A percentile compares a stretch with the other conserved stretches of the same genome.
phyloP scores from a whole-genome alignment of 23 red algal species.

The Chondrus crispus region DNA sequence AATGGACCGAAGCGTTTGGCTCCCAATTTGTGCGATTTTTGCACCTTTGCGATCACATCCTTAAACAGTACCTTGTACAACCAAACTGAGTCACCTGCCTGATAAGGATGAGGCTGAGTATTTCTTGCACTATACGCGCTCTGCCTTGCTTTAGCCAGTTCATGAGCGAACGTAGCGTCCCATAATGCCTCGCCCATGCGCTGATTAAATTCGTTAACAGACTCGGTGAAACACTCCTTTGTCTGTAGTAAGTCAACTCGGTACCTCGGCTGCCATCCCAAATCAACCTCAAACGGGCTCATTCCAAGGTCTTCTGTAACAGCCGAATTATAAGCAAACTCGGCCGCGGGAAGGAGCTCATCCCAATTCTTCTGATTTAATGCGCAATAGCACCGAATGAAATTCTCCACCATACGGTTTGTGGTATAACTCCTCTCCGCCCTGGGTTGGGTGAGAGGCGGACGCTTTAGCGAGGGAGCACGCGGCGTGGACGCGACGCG shows the following conservation, averaged over 20 bases:
- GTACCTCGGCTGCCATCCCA: background rate
- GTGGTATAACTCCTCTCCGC: too few species aligned
- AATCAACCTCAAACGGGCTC: background rate
- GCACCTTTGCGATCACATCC: too few species aligned
- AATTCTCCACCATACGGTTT: constrained; percentile 17
- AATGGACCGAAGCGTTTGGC: constrained; percentile 11
- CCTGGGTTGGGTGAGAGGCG: too few species aligned
- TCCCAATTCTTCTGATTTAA: constrained; percentile 11
- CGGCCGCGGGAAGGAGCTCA: background rate
- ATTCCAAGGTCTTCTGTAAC: background rate
- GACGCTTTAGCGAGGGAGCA: too few species aligned
- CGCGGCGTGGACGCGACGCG: too few species aligned
- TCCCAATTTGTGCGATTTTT: background rate
- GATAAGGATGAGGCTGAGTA: background rate
- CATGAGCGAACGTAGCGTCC: background rate
- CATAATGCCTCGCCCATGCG: background rate
- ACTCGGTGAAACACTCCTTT: background rate
- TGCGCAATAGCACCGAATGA: background rate
- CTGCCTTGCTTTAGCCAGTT: background rate
- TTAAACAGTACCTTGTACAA: too few species aligned
- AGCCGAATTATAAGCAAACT: constrained; percentile 39
- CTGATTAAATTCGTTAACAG: background rate
- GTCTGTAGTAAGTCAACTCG: background rate
- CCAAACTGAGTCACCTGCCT: background rate
- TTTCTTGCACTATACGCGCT: background rate